phyloP scores from a whole-genome alignment of 352 stramenopile genomes.

The Globisporangium carolinianum region DNA sequence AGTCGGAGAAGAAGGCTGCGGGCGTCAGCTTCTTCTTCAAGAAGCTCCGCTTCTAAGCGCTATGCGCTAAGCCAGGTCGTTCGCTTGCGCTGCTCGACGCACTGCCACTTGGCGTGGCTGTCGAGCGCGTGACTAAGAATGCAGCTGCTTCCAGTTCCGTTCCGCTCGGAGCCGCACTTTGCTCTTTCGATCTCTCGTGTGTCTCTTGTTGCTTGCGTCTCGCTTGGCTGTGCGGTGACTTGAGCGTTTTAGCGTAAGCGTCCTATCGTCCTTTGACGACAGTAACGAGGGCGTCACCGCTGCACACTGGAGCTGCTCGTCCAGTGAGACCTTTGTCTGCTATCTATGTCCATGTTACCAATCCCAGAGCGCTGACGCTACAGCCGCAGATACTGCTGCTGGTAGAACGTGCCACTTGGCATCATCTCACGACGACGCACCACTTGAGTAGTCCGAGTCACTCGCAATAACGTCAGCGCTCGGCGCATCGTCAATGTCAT shows the following conservation, averaged over 20 bases:
- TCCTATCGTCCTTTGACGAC: too few relatives aligned
- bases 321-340: too few relatives aligned
- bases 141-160: slow-evolving; percentile 61
- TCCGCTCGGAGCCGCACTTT: slow-evolving; percentile 30
- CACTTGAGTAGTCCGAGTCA: too few relatives aligned
- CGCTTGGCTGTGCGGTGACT: slow-evolving; percentile 2
- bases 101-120: slow-evolving; percentile 13
- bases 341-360: too few relatives aligned
- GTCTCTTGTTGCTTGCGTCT: background rate
- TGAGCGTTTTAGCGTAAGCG: too few relatives aligned
- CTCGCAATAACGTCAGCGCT: too few relatives aligned
- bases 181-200: background rate
- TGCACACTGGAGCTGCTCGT: too few relatives aligned
- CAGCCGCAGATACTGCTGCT: too few relatives aligned
- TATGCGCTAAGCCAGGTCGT: background rate
- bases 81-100: slow-evolving; percentile 10
- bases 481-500: slow-evolving; percentile 11
- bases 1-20: slow-evolving; percentile 97
- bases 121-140: slow-evolving; percentile 36
- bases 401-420: too few relatives aligned
- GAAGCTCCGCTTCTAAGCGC: slow-evolving; percentile 98
- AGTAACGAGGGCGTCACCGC: too few relatives aligned
- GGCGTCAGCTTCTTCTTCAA: slow-evolving; percentile 99
- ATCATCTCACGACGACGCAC: too few relatives aligned
- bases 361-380: too few relatives aligned